Percentiles rank a stretch among this genome's conserved stretches.
phyloP scores from a whole-genome alignment of 2,329 filamentous ascomycete genomes.

The Aspergillus puulaauensis region DNA sequence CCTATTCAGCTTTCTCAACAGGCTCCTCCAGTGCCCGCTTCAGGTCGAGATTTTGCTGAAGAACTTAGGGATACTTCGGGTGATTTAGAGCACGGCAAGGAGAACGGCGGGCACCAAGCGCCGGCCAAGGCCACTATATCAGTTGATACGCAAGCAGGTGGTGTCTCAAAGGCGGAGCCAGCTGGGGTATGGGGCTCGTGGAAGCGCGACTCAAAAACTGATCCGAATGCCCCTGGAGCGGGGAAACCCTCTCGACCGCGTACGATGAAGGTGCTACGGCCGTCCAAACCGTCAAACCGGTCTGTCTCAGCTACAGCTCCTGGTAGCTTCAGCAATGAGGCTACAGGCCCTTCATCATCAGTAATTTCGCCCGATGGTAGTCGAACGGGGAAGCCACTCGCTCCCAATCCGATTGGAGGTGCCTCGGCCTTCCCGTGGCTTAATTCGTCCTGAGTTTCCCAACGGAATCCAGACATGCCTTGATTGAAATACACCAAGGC shows the following conservation, averaged over 20 bases:
- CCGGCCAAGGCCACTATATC: conserved; percentile 26
- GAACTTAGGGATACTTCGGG: conserved; percentile 22
- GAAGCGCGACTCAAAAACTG: conserved; percentile 52
- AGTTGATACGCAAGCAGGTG: conserved; percentile 28
- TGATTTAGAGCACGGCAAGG: conserved; percentile 4
- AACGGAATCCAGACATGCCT: conserved; percentile 15
- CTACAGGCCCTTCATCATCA: conserved; percentile 11
- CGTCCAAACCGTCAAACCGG: conserved; percentile 60
- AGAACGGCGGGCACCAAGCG: conserved; percentile 14
- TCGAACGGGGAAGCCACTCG: conserved; percentile 50
- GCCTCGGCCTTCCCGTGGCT: conserved; percentile 94
- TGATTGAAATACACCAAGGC: conserved; percentile 27
- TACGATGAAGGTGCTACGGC: conserved; percentile 88
- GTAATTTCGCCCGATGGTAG: conserved; percentile 28
- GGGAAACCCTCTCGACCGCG: conserved; percentile 62
- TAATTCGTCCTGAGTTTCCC: conserved; percentile 49
- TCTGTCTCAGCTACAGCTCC: conserved; percentile 26
- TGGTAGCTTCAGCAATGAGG: conserved; percentile 13
- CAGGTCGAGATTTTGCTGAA: conserved; percentile 22
- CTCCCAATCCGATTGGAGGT: conserved; percentile 83
- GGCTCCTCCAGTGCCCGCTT: conserved; percentile 26
- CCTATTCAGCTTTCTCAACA: conserved; percentile 24
- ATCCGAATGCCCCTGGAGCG: conserved; percentile 46
- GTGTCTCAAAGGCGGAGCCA: conserved; percentile 35
- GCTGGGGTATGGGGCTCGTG: conserved; percentile 69